A percentile compares a stretch with the other conserved stretches of the same genome.
These are phyloP conservation scores for Metschnikowia baotianmanensis DNA, from an alignment of 805 yeast genomes.

Conservation along the genomic window DNA sequence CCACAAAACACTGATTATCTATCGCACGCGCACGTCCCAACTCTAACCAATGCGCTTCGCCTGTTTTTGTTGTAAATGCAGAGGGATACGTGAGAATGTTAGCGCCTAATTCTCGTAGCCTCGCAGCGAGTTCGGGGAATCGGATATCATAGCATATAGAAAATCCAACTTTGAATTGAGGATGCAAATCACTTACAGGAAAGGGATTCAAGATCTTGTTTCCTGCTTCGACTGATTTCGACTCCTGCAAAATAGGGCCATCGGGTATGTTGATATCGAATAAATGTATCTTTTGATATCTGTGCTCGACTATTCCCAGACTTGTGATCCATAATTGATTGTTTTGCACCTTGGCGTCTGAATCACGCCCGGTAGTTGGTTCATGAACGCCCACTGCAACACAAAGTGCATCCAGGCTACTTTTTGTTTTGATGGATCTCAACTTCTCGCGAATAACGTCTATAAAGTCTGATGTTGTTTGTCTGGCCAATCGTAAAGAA, in stretches of 20 bases:
- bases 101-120: conserved; percentile 64
- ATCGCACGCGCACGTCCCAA: conserved; percentile 83
- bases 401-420: conserved; percentile 29
- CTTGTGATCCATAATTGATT: conserved; percentile 68
- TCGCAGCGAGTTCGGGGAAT: conserved; percentile 75
- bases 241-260: conserved; percentile 80
- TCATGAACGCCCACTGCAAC: conserved; percentile 90
- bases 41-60: conserved; percentile 84
- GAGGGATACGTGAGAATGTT: conserved; percentile 79
- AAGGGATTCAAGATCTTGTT: conserved; percentile 34
- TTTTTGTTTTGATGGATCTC: conserved; percentile 1
- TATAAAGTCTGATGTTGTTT: conserved; percentile 38
- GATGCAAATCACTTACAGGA: conserved; percentile 5
- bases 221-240: conserved; percentile 83
- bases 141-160: conserved; percentile 86
- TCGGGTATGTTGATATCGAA: conserved; percentile 83
- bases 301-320: conserved; percentile 59
- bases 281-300: conserved; percentile 83
- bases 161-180: conserved; percentile 51
- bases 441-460: conserved; percentile 48
- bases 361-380: conserved; percentile 44
- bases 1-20: conserved; percentile 81
- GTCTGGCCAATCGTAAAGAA: conserved; percentile 55
- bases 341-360: conserved; percentile 52
- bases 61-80: conserved; percentile 91